These are phyloP conservation scores for Sarcocystis neurona DNA, from an alignment of 169 alveolate genomes.

Conservation along the genomic window DNA sequence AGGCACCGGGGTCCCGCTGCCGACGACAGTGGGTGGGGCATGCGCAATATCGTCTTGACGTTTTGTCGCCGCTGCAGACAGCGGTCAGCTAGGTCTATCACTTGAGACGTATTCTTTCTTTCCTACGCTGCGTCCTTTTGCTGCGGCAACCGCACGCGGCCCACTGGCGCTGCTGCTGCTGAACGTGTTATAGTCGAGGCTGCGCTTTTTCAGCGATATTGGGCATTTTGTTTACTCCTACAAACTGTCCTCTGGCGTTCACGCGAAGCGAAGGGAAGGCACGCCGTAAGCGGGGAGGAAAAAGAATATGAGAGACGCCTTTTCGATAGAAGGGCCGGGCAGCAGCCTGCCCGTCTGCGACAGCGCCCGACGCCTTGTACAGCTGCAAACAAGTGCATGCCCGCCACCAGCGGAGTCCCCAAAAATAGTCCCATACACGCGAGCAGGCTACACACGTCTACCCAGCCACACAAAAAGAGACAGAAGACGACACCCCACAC, in stretches of 20 bases:
- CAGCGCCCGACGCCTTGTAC: slow-evolving; percentile 29
- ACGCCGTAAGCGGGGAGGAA: slow-evolving; percentile 34
- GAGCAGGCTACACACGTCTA: neutral
- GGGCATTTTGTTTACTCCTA: slow-evolving; percentile 50
- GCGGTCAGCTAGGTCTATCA: neutral
- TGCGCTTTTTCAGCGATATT: slow-evolving; percentile 35
- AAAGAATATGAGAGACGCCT: slow-evolving; percentile 47
- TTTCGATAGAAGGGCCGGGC: slow-evolving; percentile 39
- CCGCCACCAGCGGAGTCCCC: too few species aligned
- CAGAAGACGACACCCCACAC: too few species aligned
- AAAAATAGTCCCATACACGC: neutral
- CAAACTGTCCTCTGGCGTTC: slow-evolving; percentile 46
- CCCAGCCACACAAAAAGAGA: neutral
- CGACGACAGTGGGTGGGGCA: too few species aligned
- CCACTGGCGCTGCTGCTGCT: neutral
- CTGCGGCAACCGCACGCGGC: neutral
- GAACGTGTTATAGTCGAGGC: slow-evolving; percentile 25
- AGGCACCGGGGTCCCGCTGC: too few species aligned
- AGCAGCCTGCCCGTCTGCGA: slow-evolving; percentile 42
- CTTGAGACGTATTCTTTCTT: neutral
- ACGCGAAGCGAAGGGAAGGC: slow-evolving; percentile 33
- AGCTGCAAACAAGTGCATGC: slow-evolving; percentile 43
- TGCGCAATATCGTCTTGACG: too few species aligned
- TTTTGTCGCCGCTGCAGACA: neutral
- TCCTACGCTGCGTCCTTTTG: neutral